phyloP scores from a whole-genome alignment of 164 flowering plant genomes.

The Umbellularia californica region DNA sequence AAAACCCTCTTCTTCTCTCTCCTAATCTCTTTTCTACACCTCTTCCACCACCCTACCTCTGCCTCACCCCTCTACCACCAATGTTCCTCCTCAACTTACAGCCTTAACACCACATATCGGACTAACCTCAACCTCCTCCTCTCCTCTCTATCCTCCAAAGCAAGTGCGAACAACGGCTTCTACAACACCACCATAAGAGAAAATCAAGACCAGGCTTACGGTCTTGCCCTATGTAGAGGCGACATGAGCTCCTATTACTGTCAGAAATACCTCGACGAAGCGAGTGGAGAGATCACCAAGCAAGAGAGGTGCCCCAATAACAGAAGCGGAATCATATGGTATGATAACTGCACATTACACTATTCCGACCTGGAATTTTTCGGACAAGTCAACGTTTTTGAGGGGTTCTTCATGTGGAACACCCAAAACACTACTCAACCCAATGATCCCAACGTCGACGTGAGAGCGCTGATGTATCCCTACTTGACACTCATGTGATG shows the following conservation, averaged over 20 bases:
- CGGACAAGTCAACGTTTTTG: too few species aligned
- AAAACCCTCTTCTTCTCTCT: neutral
- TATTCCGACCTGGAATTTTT: too few species aligned
- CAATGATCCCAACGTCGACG: too few species aligned
- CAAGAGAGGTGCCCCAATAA: too few species aligned
- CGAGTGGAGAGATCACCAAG: too few species aligned
- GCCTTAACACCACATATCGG: conserved; percentile 22
- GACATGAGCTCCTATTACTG: conserved; percentile 14
- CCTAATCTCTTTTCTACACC: neutral
- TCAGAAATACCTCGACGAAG: too few species aligned
- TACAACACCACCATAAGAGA: conserved; percentile 19
- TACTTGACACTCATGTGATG: too few species aligned
- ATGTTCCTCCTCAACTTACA: conserved; percentile 3
- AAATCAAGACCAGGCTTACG: conserved; percentile 15
- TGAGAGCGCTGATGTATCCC: too few species aligned
- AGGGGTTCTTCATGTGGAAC: too few species aligned
- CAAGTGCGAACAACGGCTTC: conserved; percentile 16
- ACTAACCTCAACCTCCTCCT: conserved; percentile 29
- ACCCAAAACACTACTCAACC: too few species aligned
- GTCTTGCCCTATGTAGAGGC: conserved; percentile 34
- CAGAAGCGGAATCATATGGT: too few species aligned
- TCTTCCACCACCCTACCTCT: neutral
- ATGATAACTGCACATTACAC: too few species aligned
- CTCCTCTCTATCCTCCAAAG: conserved; percentile 25
- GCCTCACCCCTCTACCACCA: neutral